These are phyloP conservation scores for Cordyceps sp. DNA, from an alignment of 2,329 filamentous ascomycete genomes.

Conservation along the genomic window DNA sequence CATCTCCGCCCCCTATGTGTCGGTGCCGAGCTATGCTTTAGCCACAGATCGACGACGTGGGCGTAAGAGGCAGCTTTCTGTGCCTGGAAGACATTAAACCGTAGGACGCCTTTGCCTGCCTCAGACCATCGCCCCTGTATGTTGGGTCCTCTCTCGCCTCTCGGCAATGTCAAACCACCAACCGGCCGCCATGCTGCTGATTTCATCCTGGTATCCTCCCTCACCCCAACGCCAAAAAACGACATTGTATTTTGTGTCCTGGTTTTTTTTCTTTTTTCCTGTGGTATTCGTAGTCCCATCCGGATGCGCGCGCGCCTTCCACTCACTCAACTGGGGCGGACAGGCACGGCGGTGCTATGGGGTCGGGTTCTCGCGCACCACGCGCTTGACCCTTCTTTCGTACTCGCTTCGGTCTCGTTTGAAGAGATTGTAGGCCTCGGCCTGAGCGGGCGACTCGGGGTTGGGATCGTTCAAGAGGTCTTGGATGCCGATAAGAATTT, in stretches of 20 bases:
- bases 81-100: slow-evolving; percentile 1
- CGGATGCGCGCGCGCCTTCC: no score
- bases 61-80: no score
- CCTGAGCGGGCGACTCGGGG: slow-evolving; percentile 89
- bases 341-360: no score
- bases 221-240: slow-evolving; percentile 15
- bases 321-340: no score
- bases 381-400: slow-evolving; percentile 69
- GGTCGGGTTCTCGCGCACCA: slow-evolving; percentile 80
- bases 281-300: no score
- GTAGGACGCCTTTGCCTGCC: slow-evolving; percentile 1
- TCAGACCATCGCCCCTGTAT: background rate
- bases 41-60: no score
- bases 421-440: slow-evolving; percentile 92
- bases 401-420: slow-evolving; percentile 82
- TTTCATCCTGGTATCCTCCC: slow-evolving; percentile 11
- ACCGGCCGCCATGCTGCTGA: background rate
- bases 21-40: no score
- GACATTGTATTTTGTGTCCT: no score
- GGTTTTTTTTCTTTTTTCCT: no score
- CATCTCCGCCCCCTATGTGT: no score
- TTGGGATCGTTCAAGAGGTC: slow-evolving; percentile 93
- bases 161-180: background rate
- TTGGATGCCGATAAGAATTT: slow-evolving; percentile 91
- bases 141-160: background rate